Evolutionary conservation across 192 early-diverging fungal species (phyloP).

Genomic region (Backusella mclennaniae): DNA sequence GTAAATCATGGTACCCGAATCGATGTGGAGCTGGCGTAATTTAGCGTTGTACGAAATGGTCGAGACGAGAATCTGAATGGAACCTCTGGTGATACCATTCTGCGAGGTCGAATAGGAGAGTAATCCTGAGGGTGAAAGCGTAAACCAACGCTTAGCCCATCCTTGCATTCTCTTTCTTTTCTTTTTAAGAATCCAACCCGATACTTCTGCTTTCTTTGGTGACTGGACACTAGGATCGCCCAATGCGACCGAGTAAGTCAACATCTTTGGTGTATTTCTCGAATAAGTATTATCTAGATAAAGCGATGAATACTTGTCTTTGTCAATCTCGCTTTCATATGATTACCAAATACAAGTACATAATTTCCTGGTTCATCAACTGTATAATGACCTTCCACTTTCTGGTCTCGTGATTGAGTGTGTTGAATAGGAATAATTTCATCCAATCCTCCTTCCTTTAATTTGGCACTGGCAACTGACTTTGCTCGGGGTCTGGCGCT

Average conservation of each 20-base stretch:
- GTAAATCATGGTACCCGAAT: conserved; percentile 80
- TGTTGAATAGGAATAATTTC: conserved; percentile 83
- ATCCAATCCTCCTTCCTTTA: conserved; percentile 68
- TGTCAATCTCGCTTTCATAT: too few relatives aligned
- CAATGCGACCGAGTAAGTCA: conserved; percentile 56
- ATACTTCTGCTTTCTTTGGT: conserved; percentile 22
- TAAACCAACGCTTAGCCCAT: conserved; percentile 89
- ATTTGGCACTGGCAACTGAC: conserved; percentile 17
- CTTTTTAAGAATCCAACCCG: conserved; percentile 63
- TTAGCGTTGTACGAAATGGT: conserved; percentile 63
- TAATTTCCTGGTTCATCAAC: conserved; percentile 81
- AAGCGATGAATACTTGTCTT: background rate
- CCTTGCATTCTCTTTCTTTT: conserved; percentile 63
- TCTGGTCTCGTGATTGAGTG: conserved; percentile 83
- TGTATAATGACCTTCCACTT: conserved; percentile 78
- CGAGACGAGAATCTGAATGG: conserved; percentile 60
- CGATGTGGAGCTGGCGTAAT: conserved; percentile 76
- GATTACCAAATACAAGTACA: conserved; percentile 69
- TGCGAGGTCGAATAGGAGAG: conserved; percentile 78
- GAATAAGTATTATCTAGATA: conserved; percentile 58
- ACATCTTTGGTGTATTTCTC: conserved; percentile 51
- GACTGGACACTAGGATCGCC: conserved; percentile 32
- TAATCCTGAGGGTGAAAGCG: conserved; percentile 68
- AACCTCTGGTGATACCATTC: conserved; percentile 64
- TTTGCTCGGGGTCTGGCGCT: conserved; percentile 13